These are phyloP conservation scores for Prunus mume DNA, from an alignment of 306 rosid genomes.

Conservation along the genomic window DNA sequence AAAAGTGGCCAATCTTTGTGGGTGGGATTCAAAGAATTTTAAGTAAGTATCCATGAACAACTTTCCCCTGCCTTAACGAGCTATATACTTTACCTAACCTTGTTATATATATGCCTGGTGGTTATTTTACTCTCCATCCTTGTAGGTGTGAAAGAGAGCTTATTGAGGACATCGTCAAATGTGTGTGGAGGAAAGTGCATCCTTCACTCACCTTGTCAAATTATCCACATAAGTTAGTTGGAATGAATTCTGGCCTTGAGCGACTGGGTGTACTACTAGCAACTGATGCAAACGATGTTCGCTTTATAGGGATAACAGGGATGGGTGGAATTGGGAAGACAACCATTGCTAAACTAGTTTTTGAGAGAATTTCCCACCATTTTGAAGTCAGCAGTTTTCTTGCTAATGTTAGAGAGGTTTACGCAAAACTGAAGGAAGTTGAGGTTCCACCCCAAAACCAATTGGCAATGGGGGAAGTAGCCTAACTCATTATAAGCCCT, in stretches of 20 bases:
- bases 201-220: not conserved
- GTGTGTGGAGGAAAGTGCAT: not conserved
- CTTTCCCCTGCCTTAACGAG: not conserved
- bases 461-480: too few species aligned
- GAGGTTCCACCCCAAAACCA: too few species aligned
- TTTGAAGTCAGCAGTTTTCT: not conserved
- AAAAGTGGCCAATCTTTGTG: not conserved
- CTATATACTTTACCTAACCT: not conserved
- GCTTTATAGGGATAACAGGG: not conserved
- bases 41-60: not conserved
- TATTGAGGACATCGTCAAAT: not conserved
- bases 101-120: not conserved
- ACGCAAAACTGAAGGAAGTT: too few species aligned
- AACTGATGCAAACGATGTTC: not conserved
- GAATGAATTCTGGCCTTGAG: not conserved
- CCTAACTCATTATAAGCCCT: too few species aligned
- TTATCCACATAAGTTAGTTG: not conserved
- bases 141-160: not conserved
- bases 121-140: not conserved
- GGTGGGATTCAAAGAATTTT: not conserved
- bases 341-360: not conserved
- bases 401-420: not conserved
- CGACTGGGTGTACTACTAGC: not conserved
- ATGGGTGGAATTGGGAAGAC: not conserved
- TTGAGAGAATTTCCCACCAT: not conserved